Evolutionary conservation across 2,329 filamentous ascomycete species (phyloP).

Genomic region (Fusarium decemcellulare): DNA sequence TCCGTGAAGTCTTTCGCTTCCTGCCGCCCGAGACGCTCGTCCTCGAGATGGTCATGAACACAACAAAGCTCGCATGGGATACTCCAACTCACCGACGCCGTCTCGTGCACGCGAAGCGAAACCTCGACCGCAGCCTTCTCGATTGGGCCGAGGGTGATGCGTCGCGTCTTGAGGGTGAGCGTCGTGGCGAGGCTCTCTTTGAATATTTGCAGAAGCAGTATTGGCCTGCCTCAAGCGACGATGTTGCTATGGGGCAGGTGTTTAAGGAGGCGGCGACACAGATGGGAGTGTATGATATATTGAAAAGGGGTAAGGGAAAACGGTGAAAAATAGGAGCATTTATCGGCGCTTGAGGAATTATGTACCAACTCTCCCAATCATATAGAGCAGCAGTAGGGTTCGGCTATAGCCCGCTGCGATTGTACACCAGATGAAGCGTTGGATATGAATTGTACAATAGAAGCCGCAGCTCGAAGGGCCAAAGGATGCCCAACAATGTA

Average conservation of each 20-base stretch:
- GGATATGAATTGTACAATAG: slow-evolving; percentile 11
- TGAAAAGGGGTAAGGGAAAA: slow-evolving; percentile 39
- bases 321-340: slow-evolving; percentile 19
- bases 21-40: slow-evolving; percentile 61
- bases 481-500: background rate
- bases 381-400: slow-evolving; percentile 15
- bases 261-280: slow-evolving; percentile 55
- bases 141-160: slow-evolving; percentile 48
- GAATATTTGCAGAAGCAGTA: slow-evolving; percentile 59
- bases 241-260: slow-evolving; percentile 42
- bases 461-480: background rate
- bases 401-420: background rate
- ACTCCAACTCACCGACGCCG: slow-evolving; percentile 56
- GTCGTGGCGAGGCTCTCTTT: slow-evolving; percentile 57
- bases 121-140: slow-evolving; percentile 57
- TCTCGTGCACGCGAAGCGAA: slow-evolving; percentile 59
- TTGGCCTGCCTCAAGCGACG: slow-evolving; percentile 48
- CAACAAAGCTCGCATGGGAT: slow-evolving; percentile 60
- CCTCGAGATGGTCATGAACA: slow-evolving; percentile 62
- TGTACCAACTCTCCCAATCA: slow-evolving; percentile 4
- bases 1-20: slow-evolving; percentile 61
- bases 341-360: slow-evolving; percentile 6
- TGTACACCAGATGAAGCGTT: slow-evolving; percentile 23
- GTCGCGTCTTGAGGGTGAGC: slow-evolving; percentile 53
- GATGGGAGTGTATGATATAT: slow-evolving; percentile 59